These are phyloP conservation scores for Cladosporium halotolerans DNA, from an alignment of 2,329 filamentous ascomycete species.

Conservation along the genomic window DNA sequence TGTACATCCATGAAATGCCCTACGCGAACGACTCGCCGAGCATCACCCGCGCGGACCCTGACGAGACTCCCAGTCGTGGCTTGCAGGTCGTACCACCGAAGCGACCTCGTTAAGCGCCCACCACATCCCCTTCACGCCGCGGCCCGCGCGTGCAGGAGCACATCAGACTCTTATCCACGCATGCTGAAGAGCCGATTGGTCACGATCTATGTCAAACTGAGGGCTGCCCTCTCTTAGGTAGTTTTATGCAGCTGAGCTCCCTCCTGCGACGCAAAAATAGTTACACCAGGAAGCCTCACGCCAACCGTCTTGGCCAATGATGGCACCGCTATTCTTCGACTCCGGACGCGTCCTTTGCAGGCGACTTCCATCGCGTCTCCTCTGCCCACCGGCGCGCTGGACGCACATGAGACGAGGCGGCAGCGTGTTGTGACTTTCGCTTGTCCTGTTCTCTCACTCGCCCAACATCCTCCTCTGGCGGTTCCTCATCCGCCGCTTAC, in stretches of 20 bases:
- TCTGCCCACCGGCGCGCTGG: background rate
- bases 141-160: conserved; percentile 6
- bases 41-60: background rate
- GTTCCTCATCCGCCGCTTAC: conserved; percentile 14
- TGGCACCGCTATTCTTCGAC: background rate
- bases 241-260: conserved; percentile 4
- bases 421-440: conserved; percentile 6
- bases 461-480: conserved; percentile 12
- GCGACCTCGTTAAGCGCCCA: conserved; percentile 6
- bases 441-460: conserved; percentile 18
- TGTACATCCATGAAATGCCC: no score
- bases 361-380: conserved; percentile 7
- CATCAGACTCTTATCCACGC: background rate
- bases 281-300: conserved; percentile 3
- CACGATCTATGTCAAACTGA: background rate
- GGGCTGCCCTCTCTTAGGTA: background rate
- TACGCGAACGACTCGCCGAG: no score
- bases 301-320: conserved; percentile 8
- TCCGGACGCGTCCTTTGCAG: background rate
- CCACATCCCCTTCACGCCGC: background rate
- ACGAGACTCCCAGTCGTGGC: background rate
- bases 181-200: background rate
- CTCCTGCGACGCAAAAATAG: conserved; percentile 7
- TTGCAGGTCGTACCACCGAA: background rate
- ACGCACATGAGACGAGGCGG: conserved; percentile 7